Evolutionary conservation across 257 asterid species (phyloP).

Genomic region (Mitragyna speciosa): DNA sequence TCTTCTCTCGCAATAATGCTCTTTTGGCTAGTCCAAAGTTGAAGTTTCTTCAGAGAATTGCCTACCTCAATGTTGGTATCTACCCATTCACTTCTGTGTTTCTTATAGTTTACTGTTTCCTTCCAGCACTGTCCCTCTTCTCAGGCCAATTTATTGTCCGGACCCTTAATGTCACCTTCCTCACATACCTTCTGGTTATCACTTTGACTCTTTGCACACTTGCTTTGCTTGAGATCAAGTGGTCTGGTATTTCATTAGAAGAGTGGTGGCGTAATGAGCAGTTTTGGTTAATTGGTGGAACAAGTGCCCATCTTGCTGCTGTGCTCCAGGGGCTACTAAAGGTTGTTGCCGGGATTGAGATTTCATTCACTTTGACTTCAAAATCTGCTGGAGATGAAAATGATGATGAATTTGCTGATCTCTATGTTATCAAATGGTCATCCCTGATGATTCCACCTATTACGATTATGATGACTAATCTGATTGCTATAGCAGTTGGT

Average conservation of each 20-base stretch:
- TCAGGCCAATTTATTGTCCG: conserved; percentile 82
- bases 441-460: conserved; percentile 76
- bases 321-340: conserved; percentile 82
- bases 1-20: conserved; percentile 83
- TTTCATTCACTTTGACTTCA: conserved; percentile 74
- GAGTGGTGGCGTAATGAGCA: conserved; percentile 97
- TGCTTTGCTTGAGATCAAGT: conserved; percentile 77
- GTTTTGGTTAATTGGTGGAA: conserved; percentile 86
- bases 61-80: conserved; percentile 80
- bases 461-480: conserved; percentile 66
- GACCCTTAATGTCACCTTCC: conserved; percentile 62
- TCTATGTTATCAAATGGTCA: conserved; percentile 64
- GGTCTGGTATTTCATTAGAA: conserved; percentile 73
- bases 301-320: conserved; percentile 89
- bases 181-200: conserved; percentile 64
- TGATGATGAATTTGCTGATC: conserved; percentile 71
- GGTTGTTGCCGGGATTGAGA: conserved; percentile 82
- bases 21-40: conserved; percentile 67
- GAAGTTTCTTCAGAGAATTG: conserved; percentile 70
- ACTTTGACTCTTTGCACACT: conserved; percentile 58
- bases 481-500: conserved; percentile 83
- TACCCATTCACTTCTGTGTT: conserved; percentile 80
- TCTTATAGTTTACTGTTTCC: conserved; percentile 83
- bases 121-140: conserved; percentile 79
- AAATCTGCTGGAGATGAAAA: conserved; percentile 68